phyloP scores from a whole-genome alignment of 176 grass and related monocot species.

The Aegilops sharonensis region DNA sequence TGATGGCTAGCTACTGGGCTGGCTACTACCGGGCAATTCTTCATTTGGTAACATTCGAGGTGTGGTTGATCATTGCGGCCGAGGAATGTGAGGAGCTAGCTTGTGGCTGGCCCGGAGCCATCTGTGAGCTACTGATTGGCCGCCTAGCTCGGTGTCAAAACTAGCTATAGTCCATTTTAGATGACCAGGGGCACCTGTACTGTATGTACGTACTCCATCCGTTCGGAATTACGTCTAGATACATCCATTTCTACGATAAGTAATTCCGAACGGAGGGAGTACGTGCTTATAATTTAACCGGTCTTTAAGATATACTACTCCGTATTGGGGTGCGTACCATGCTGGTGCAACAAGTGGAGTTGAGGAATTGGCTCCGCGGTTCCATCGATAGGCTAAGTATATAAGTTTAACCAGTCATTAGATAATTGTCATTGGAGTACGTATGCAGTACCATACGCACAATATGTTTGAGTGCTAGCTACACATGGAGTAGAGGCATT shows the following conservation, averaged over 20 bases:
- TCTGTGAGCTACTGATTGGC: background rate
- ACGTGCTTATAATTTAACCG: background rate
- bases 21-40: background rate
- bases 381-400: background rate
- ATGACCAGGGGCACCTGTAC: background rate
- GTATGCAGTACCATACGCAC: background rate
- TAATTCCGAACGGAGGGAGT: no score
- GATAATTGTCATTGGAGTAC: background rate
- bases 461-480: background rate
- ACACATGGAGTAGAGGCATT: background rate
- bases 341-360: background rate
- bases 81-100: background rate
- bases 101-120: background rate
- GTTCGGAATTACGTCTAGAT: no score
- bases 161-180: background rate
- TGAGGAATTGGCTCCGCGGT: background rate
- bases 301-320: background rate
- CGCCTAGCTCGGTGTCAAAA: background rate
- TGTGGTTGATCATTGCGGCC: background rate
- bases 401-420: background rate
- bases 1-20: background rate
- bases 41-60: conserved; percentile 15
- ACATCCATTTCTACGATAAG: no score
- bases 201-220: no score
- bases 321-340: background rate